Base-by-base conservation (phyloP, 495 filamentous ascomycete species). In the Aspergillus sclerotiicarbonarius region DNA sequence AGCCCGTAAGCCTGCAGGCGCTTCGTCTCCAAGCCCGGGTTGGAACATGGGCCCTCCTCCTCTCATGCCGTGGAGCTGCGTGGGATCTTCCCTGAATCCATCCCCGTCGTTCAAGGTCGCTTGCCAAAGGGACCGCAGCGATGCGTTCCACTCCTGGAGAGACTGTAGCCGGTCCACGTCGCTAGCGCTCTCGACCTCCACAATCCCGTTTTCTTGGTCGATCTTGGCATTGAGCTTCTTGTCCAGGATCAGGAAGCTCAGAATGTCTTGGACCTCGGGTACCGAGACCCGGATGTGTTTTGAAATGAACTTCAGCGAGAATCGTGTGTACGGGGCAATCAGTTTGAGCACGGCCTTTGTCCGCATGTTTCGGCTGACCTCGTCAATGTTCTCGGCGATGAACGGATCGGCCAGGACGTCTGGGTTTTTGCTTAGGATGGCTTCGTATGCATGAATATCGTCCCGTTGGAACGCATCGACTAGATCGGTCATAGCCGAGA, bases 341-440 rank as follows among this genome's bases (percentile, higher is more conserved):
- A 98, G 72, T 74, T 96, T 97, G 31, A 96, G 76, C 3, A 98
- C 86, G 1, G 91, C 94, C 74, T 95, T 96, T 57, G 92, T 98
- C 33, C 94, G 90, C 86, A 98, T 94, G 74, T 96, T 97, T 13
- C 94, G 90, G 48, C 94, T 98, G 55, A 98, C 94, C 72, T 98
- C 94, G 74, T 97, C 94, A 60, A 98, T 98, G 69, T 98, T 97
- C 77, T 97, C 94, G 21, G 94, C 92, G 62, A 98, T 98, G 79
- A 97, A 98, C 0, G 91, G 87, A 67, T 98, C 94, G 6, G 86
- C 85, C 45, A 98, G 74, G 13, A 98, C 85, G 58, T 98, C 94
- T 56, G 85, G 88, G 73, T 98, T 92, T 63, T 87, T 88, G 68
- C 91, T 85, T 18, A 98, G 78, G 33, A 96, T 90, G 7, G 81